Conservation (phyloP, 441 rosid species). For the Erodium moschatum region DNA sequence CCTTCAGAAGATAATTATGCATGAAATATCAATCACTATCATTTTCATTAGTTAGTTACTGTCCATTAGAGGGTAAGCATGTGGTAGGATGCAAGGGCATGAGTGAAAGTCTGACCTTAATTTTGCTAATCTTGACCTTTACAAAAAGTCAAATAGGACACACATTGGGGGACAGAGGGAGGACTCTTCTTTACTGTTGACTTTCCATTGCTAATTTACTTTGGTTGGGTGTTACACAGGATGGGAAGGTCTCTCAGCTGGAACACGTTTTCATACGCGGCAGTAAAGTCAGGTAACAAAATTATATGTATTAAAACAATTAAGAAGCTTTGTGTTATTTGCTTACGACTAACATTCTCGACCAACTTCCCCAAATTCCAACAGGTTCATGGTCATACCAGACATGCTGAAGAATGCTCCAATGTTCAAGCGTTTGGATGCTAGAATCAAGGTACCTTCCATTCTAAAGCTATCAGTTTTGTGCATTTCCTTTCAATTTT, state of each 20-base stretch:
- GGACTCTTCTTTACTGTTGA: not conserved
- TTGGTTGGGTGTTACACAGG: conserved; percentile 33
- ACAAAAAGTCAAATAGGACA: not conserved
- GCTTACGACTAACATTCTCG: not conserved
- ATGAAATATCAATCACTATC: not conserved
- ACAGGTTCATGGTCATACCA: conserved; percentile 97
- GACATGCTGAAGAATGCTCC: conserved; percentile 99
- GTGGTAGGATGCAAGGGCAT: not conserved
- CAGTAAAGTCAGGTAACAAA: conserved; percentile 62
- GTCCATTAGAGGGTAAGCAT: not conserved
- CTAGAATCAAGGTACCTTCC: conserved; percentile 5
- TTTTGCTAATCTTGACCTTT: not conserved
- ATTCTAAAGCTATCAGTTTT: not conserved
- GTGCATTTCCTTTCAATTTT: not conserved
- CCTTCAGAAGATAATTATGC: not conserved
- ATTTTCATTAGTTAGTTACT: not conserved
- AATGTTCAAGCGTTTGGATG: conserved; percentile 11
- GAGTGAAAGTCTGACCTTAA: not conserved
- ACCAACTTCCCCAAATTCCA: conserved; percentile 13
- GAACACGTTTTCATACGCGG: conserved; percentile 97
- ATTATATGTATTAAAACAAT: not conserved
- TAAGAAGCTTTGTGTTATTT: not conserved
- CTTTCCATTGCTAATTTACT: conserved; percentile 3
- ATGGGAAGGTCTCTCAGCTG: conserved; percentile 92
- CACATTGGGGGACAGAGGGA: not conserved